Base-by-base conservation (phyloP, 352 stramenopile species). In the Phytopythium aichiense region DNA sequence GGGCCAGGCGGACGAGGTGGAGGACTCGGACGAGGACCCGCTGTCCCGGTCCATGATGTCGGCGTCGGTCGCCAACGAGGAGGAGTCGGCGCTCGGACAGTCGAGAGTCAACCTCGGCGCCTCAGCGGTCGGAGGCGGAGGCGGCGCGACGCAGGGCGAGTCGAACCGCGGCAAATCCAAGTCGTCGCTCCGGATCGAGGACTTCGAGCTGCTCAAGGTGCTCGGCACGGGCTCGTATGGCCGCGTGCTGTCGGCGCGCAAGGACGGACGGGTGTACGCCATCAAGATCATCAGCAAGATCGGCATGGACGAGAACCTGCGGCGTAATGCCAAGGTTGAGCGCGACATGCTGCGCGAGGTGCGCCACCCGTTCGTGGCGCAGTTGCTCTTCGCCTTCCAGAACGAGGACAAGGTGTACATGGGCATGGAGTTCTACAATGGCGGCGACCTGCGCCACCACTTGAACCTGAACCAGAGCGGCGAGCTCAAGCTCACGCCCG, bases 331-430 rank as follows among this genome's bases (percentile, higher is more conserved):
- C 16, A 95, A 95, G 71, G 76, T 93, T 40, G 97, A 99, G 78
- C 89, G 96, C 40, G 93, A 98, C 67, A 96, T 99, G 65, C 71
- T 99, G 40, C 91, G 90, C 9, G 77, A 97, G 38, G 87, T 99
- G 23, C 87, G 94, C 50, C 96, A 99, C 70, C 95, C 96, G 37
- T 99, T 99, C 64, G 96, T 99, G 35, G 96, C 97, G 52, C 98
- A 96, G 67, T 71, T 99, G 37, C 81, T 98, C 50, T 99, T 98
- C 76, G 95, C 96, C 1, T 99, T 99, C 73, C 96, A 99, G 81
- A 98, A 97, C 61, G 79, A 97, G 72, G 95, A 98, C 74, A 99
- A 99, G 69, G 80, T 99, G 49, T 99, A 99, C 79, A 90, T 99
- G 63, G 97, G 98, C 22, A 96, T 99, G 74, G 96, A 99, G 76